Evolutionary conservation across 345 rosid genomes (phyloP).

Genomic region (Brassica juncea): DNA sequence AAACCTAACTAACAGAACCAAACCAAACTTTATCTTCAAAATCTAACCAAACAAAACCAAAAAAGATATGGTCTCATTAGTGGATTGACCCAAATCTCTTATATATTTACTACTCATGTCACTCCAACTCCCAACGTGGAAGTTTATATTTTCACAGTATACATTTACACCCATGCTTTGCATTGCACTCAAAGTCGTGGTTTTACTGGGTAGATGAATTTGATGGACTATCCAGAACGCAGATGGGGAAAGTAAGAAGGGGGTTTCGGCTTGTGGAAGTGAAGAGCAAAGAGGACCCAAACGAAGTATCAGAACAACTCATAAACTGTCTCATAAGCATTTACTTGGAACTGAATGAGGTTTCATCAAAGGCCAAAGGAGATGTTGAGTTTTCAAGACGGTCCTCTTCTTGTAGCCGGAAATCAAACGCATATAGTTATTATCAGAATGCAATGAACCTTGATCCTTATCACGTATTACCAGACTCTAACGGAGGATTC

Average conservation of each 20-base stretch:
- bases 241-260: conserved; percentile 46
- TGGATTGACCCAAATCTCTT: no score
- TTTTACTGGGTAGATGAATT: conserved; percentile 42
- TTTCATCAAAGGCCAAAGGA: conserved; percentile 42
- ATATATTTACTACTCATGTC: neutral
- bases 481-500: conserved; percentile 52
- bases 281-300: conserved; percentile 56
- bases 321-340: conserved; percentile 66
- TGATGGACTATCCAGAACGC: conserved; percentile 48
- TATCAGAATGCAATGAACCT: conserved; percentile 49
- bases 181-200: conserved; percentile 3
- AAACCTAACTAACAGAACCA: neutral
- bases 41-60: neutral
- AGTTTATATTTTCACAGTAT: no score
- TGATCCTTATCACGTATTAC: conserved; percentile 67
- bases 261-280: conserved; percentile 41
- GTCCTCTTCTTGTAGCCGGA: conserved; percentile 31
- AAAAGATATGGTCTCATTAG: neutral
- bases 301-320: conserved; percentile 73
- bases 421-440: conserved; percentile 32
- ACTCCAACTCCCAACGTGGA: no score
- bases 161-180: neutral
- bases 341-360: conserved; percentile 65
- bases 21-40: neutral
- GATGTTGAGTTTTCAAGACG: conserved; percentile 38